Evolutionary conservation across 2,329 filamentous ascomycete genomes (phyloP), one percentile per base, ranked within the genome.

Genomic region (Cladosporium sp.): DNA sequence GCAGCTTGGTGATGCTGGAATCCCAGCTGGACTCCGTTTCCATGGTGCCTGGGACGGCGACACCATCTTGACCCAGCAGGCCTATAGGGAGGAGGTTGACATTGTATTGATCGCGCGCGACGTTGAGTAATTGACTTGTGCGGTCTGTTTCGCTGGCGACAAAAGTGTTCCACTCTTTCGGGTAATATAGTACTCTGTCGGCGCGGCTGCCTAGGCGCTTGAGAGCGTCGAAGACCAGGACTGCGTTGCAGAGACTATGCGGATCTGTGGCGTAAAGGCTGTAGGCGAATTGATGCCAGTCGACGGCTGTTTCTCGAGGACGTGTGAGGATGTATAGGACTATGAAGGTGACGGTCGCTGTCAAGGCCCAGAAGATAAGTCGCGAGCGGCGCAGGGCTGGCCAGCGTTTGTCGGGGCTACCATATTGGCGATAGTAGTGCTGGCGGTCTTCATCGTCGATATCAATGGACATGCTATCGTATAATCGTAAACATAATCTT

Each of bases 1-100:
- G 74, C 19, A 87, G 74, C 62, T 88, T 87, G 19, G 82, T 83
- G 57, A 81, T 82, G 2, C 78, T 82, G 30, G 79, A 76, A 50
- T 80, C 78, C 82, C 82, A 85, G 1, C 22, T 38, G 15, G 45
- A 50, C 15, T 59, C 58, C 49, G 62, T 58, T 47, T 65, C 60
- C 35, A 67, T 64, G 7, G 27, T 35, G 35, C 42, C 42, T 12
- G 55, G 49, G 16, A 25, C 19, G 19, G 52, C 35, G 6, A 47
- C 29, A 51, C 56, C 47, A 58, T 61, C 30, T 67, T 56, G 33
- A 59, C 61, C 49, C 4, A 53, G 45, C 16, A 75, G 63, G 49
- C 69, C 60, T 32, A 75, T 67, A 15, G 76, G 74, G 16, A 43
- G 27, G 38, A 80, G 60, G 49, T 74, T 70, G 29, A 74, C 77